Evolutionary conservation across 2,329 filamentous ascomycete genomes (phyloP).

Genomic region (Geosmithia morbida): DNA sequence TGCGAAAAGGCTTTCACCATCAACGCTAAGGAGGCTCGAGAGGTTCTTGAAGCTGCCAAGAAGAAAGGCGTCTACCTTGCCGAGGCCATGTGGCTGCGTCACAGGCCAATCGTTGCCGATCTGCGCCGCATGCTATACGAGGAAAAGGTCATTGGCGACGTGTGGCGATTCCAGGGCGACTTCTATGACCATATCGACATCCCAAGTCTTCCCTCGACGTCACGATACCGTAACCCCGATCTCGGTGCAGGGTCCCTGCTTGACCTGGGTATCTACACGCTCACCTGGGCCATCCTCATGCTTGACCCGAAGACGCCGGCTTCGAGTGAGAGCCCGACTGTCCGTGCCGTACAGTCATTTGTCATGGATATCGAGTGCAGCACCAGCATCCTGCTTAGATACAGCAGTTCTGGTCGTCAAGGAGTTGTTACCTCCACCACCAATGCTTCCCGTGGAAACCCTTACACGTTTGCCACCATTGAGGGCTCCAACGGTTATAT

Average conservation of each 20-base stretch:
- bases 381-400: conserved; percentile 23
- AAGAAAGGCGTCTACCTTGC: conserved; percentile 25
- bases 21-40: conserved; percentile 21
- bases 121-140: conserved; percentile 20
- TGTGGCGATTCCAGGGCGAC: conserved; percentile 22
- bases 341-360: conserved; percentile 19
- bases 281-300: conserved; percentile 22
- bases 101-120: conserved; percentile 20
- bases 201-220: conserved; percentile 11
- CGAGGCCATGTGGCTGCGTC: conserved; percentile 31
- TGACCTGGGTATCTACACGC: conserved; percentile 27
- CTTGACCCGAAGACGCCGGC: conserved; percentile 13
- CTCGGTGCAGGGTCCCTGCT: conserved; percentile 26
- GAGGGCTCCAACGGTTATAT: conserved; percentile 23
- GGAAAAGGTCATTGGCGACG: conserved; percentile 22
- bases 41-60: conserved; percentile 23
- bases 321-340: background rate
- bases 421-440: conserved; percentile 25
- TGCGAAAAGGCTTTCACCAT: conserved; percentile 30
- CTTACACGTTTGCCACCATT: conserved; percentile 14
- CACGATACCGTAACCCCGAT: conserved; percentile 18
- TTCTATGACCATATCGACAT: conserved; percentile 22
- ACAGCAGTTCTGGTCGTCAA: conserved; percentile 19
- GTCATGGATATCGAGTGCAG: conserved; percentile 16
- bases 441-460: conserved; percentile 6